phyloP scores from a whole-genome alignment of 768 basidiomycete species.

The Rhizopogon sp. region DNA sequence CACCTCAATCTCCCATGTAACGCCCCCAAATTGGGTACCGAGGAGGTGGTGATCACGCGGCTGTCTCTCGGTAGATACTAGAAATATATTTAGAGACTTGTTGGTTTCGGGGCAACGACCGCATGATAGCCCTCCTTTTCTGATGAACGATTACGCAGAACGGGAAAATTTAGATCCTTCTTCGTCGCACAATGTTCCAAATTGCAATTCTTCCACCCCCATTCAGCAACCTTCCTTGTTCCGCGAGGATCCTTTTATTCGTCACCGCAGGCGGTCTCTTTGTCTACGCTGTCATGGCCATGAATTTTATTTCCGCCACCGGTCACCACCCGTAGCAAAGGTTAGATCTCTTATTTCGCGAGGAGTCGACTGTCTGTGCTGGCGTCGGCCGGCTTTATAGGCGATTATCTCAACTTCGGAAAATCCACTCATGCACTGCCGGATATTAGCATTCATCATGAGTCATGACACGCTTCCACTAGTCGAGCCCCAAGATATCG shows the following conservation, averaged over 20 bases:
- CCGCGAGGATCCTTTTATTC: too few relatives aligned
- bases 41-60: not conserved
- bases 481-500: not conserved
- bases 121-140: not conserved
- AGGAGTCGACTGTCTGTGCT: not conserved
- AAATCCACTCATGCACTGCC: not conserved
- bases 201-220: too few relatives aligned
- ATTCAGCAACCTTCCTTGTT: not conserved
- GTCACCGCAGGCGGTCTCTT: conserved; percentile 7
- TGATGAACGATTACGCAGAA: too few relatives aligned
- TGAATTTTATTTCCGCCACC: conserved; percentile 9
- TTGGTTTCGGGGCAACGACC: not conserved
- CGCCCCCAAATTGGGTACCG: not conserved
- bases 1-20: not conserved
- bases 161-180: not conserved
- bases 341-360: not conserved
- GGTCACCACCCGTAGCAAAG: not conserved
- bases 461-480: not conserved
- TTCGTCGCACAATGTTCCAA: too few relatives aligned
- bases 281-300: conserved; percentile 10
- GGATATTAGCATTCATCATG: not conserved
- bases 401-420: not conserved
- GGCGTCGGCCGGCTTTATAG: not conserved
- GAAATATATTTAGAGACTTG: not conserved
- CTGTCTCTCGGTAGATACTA: not conserved